Conservation (phyloP, 2,329 filamentous ascomycete species). For the Fusarium goolgardi region DNA sequence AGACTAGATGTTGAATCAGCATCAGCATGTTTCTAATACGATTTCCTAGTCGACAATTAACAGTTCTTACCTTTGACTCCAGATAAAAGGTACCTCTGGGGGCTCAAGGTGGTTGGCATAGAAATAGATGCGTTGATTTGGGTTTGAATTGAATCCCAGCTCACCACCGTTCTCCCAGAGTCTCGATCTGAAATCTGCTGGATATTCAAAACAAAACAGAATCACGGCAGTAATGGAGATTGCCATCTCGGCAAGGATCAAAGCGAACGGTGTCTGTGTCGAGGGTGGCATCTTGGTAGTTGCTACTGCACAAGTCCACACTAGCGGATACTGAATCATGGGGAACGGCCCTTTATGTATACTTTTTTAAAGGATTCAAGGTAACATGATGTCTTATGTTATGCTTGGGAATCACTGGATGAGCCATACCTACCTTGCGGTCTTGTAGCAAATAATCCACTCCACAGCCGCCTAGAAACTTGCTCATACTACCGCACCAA, state of each 20-base stretch:
- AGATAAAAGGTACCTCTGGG: slow-evolving; percentile 46
- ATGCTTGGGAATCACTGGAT: neutral
- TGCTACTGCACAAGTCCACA: neutral
- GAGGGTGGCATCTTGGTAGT: slow-evolving; percentile 25
- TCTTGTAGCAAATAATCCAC: neutral
- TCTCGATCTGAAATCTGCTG: slow-evolving; percentile 39
- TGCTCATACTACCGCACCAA: slow-evolving; percentile 51
- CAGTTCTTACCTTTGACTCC: slow-evolving; percentile 43
- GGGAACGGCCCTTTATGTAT: slow-evolving; percentile 10
- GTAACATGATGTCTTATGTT: neutral
- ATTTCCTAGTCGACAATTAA: rapidly evolving
- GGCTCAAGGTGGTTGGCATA: slow-evolving; percentile 49
- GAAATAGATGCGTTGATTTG: slow-evolving; percentile 46
- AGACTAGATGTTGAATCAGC: slow-evolving; percentile 33
- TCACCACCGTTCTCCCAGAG: slow-evolving; percentile 48
- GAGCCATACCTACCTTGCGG: neutral
- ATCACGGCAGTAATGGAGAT: slow-evolving; percentile 19
- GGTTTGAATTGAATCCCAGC: slow-evolving; percentile 49
- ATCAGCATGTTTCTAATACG: neutral
- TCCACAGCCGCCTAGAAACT: slow-evolving; percentile 42
- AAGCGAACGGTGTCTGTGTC: slow-evolving; percentile 14
- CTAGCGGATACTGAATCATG: neutral
- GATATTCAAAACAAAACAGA: slow-evolving; percentile 44
- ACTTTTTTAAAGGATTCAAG: neutral
- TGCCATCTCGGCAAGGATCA: slow-evolving; percentile 39